Evolutionary conservation across 805 yeast species (phyloP).

Genomic region (Ogataea methanolica): DNA sequence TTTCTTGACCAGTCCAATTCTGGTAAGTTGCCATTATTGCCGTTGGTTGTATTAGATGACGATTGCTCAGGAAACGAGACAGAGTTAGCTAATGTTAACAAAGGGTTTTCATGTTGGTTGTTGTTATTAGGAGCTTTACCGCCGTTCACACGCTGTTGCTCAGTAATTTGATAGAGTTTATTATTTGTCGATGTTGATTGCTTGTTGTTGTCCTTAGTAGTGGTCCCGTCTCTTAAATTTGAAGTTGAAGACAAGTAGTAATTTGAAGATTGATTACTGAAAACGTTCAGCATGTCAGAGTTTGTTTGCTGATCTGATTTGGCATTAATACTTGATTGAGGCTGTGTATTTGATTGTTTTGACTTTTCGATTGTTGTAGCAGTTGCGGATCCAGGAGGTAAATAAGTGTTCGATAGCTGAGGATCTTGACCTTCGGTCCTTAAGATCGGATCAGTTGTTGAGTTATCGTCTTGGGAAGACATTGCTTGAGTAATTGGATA

Average conservation of each 20-base stretch:
- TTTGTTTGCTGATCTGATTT: not conserved
- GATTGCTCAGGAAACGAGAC: slow-evolving; percentile 4
- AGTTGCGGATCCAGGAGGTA: no score
- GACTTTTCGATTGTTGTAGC: slow-evolving; percentile 1
- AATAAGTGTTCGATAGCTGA: no score
- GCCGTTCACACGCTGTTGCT: no score
- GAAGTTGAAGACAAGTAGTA: slow-evolving; percentile 16
- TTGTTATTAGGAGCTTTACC: not conserved
- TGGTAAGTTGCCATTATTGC: no score
- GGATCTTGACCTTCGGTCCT: slow-evolving; percentile 9
- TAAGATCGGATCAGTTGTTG: slow-evolving; percentile 13
- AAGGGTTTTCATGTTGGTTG: slow-evolving; percentile 21
- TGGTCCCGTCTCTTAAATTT: slow-evolving; percentile 13
- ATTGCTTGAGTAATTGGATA: not conserved
- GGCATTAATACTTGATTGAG: slow-evolving; percentile 10
- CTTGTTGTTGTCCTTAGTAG: not conserved
- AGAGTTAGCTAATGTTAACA: slow-evolving; percentile 28
- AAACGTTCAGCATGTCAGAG: slow-evolving; percentile 1
- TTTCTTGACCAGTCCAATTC: slow-evolving; percentile 21
- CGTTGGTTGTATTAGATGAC: not conserved
- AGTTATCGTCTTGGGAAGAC: slow-evolving; percentile 8
- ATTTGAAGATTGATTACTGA: not conserved
- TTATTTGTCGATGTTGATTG: not conserved
- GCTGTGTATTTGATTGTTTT: slow-evolving; percentile 16
- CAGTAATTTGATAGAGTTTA: not conserved